phyloP scores from a whole-genome alignment of 306 rosid species.

The Geum urbanum region DNA sequence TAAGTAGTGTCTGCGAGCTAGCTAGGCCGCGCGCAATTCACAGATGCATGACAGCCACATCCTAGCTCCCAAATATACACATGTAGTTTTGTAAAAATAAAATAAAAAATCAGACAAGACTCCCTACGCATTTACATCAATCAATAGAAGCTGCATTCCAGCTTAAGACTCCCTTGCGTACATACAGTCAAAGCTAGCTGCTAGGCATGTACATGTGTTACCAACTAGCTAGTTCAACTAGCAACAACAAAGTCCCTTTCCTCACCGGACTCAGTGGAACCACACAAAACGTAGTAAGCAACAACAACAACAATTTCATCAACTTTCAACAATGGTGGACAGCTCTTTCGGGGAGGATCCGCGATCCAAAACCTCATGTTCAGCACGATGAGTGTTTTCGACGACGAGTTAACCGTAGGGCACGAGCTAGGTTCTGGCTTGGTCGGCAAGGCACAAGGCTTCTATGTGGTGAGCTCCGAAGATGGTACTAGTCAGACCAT shows the following conservation, averaged over 20 bases:
- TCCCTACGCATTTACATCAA: no score
- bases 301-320: constrained; percentile 38
- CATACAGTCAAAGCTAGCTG: no score
- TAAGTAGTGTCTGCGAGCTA: no score
- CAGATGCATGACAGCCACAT: no score
- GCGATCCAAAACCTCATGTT: constrained; percentile 59
- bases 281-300: constrained; percentile 37
- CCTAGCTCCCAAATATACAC: no score
- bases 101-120: no score
- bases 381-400: constrained; percentile 75
- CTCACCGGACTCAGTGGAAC: constrained; percentile 66
- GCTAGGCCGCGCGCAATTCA: no score
- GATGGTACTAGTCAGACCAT: constrained; percentile 74
- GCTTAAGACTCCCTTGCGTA: no score
- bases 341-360: constrained; percentile 56
- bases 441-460: constrained; percentile 78
- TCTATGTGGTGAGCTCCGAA: constrained; percentile 60
- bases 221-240: no score
- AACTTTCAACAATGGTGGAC: constrained; percentile 47
- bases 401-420: constrained; percentile 74
- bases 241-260: constrained; percentile 83
- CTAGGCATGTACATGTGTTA: no score
- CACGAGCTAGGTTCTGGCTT: constrained; percentile 64
- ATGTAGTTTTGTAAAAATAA: no score
- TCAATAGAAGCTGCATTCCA: no score